Percentiles rank a stretch among this genome's conserved stretches.
Conservation (phyloP, 352 stramenopile genomes). For the Globisporangium viniferum region DNA sequence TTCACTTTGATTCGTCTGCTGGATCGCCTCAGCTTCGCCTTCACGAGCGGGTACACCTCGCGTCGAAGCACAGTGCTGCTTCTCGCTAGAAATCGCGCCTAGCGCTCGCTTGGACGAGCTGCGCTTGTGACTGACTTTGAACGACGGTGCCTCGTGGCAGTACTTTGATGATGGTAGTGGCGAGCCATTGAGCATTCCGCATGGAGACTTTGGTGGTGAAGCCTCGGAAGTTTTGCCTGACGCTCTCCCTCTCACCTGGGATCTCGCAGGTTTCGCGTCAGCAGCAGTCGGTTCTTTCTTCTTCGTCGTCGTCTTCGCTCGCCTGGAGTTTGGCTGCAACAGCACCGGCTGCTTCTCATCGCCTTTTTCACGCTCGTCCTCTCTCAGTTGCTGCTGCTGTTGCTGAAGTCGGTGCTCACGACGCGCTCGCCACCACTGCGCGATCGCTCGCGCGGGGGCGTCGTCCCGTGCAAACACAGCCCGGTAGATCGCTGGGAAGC, state of each 20-base stretch:
- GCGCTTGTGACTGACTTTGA: neutral
- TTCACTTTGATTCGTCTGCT: neutral
- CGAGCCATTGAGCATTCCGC: too few species aligned
- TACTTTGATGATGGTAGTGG: too few species aligned
- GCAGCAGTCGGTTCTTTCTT: neutral
- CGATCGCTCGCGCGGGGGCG: conserved; percentile 26
- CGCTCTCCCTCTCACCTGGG: too few species aligned
- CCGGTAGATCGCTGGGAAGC: conserved; percentile 34
- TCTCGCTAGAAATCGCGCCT: too few species aligned
- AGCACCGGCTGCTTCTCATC: neutral
- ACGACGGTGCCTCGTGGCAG: too few species aligned
- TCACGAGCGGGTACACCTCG: too few species aligned
- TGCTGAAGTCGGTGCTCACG: neutral
- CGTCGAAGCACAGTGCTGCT: too few species aligned
- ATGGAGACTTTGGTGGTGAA: neutral
- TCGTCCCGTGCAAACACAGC: conserved; percentile 39
- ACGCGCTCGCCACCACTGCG: conserved; percentile 28
- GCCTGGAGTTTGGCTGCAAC: neutral
- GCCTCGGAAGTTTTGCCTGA: neutral
- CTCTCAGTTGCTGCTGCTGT: neutral
- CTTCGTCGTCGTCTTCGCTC: neutral
- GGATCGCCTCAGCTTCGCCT: neutral
- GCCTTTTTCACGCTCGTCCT: neutral
- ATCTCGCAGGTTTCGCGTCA: neutral
- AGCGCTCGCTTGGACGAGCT: neutral